These are phyloP conservation scores for Penicillium palitans DNA, from an alignment of 2,329 filamentous ascomycete species.

Conservation along the genomic window DNA sequence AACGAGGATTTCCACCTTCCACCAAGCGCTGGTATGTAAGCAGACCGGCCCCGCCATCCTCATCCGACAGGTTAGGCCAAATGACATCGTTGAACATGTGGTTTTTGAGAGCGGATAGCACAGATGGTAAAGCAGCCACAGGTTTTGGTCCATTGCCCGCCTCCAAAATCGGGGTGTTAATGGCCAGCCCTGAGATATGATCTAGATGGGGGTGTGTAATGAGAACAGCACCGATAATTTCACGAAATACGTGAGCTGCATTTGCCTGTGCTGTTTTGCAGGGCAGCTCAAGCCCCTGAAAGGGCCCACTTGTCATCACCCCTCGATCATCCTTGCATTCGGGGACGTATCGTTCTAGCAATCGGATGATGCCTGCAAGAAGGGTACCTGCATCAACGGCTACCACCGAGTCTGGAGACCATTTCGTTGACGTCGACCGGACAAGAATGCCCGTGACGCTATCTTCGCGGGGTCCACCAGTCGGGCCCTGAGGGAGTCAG, in stretches of 20 bases:
- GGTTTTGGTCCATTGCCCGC: constrained; percentile 76
- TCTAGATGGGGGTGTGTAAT: constrained; percentile 98
- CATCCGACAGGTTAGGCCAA: constrained; percentile 95
- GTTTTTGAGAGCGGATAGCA: constrained; percentile 86
- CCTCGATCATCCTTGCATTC: constrained; percentile 29
- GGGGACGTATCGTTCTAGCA: constrained; percentile 58
- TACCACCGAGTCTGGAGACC: constrained; percentile 78
- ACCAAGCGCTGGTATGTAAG: constrained; percentile 86
- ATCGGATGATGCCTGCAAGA: constrained; percentile 77
- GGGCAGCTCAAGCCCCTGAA: constrained; percentile 73
- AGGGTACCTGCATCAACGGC: constrained; percentile 95
- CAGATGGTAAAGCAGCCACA: constrained; percentile 79
- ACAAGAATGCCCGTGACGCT: constrained; percentile 89
- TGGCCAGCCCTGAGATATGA: constrained; percentile 85
- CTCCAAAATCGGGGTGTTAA: constrained; percentile 87
- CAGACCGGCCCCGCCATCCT: constrained; percentile 89
- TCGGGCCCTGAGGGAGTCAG: constrained; percentile 66
- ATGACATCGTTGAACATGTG: constrained; percentile 98
- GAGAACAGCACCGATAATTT: constrained; percentile 81
- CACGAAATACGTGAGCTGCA: constrained; percentile 73
- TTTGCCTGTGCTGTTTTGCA: constrained; percentile 70
- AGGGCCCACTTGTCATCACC: constrained; percentile 63
- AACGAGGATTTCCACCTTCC: constrained; percentile 80
- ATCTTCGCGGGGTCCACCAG: constrained; percentile 85
- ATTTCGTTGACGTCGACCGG: constrained; percentile 73